Percentiles rank a stretch among this genome's conserved stretches.
phyloP scores from a whole-genome alignment of 2,329 filamentous ascomycete species.

The Cryphonectria parasitica region DNA sequence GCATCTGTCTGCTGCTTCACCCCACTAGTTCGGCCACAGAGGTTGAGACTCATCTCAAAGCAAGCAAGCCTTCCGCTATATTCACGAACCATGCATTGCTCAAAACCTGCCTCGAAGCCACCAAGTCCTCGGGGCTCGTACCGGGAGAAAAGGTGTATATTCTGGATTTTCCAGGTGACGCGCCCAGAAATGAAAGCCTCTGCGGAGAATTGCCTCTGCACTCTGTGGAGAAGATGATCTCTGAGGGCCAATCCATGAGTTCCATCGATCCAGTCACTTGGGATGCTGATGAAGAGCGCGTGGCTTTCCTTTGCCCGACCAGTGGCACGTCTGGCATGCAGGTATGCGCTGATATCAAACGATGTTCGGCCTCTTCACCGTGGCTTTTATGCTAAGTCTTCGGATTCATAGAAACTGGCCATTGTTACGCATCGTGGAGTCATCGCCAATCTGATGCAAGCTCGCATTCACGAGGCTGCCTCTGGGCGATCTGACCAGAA shows the following conservation, averaged over 20 bases:
- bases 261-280: not conserved
- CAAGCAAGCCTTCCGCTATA: not conserved
- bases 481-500: not conserved
- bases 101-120: not conserved
- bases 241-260: not conserved
- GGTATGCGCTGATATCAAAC: not conserved
- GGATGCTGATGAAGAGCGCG: not conserved
- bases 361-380: not conserved
- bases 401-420: not conserved
- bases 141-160: not conserved
- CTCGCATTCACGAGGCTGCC: not conserved
- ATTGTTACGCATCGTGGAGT: not conserved
- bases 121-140: not conserved
- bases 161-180: not conserved
- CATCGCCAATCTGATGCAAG: not conserved
- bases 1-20: not conserved
- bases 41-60: not conserved
- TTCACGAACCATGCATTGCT: not conserved
- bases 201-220: not conserved
- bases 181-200: not conserved
- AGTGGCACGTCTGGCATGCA: not conserved
- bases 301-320: not conserved
- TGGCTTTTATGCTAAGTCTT: not conserved
- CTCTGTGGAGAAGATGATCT: not conserved
- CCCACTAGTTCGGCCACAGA: not conserved